Evolutionary conservation across 2,329 filamentous ascomycete genomes (phyloP).

Genomic region (Neofusicoccum ribis): DNA sequence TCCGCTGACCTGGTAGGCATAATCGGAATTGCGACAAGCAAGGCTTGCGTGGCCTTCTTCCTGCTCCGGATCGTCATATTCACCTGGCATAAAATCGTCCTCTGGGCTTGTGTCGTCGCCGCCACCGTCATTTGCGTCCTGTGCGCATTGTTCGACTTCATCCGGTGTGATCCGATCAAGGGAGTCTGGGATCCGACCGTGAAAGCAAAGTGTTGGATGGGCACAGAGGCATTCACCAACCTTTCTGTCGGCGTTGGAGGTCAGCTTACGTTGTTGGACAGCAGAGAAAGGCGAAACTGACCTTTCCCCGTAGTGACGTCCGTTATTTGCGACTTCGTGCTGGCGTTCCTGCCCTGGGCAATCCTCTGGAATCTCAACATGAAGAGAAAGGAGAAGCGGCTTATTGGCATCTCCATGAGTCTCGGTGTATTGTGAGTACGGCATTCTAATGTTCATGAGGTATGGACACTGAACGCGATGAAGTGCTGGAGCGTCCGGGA

Average conservation of each 20-base stretch:
- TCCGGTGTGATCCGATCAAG: constrained; percentile 30
- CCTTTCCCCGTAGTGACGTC: constrained; percentile 30
- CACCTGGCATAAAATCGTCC: constrained; percentile 30
- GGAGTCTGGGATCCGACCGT: constrained; percentile 32
- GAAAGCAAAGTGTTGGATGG: constrained; percentile 28
- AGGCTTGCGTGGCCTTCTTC: constrained; percentile 34
- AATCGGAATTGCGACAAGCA: constrained; percentile 34
- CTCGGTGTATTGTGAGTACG: constrained; percentile 31
- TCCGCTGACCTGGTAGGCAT: constrained; percentile 15
- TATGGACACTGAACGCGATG: background rate
- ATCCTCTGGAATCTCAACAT: constrained; percentile 36
- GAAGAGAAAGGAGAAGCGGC: constrained; percentile 37
- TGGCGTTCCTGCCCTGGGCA: constrained; percentile 37
- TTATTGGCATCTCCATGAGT: constrained; percentile 32
- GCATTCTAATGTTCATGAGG: too few relatives aligned
- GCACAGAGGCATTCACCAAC: constrained; percentile 25
- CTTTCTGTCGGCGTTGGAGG: constrained; percentile 9
- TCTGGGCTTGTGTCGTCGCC: constrained; percentile 34
- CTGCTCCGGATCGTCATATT: constrained; percentile 32
- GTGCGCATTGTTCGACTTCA: constrained; percentile 30
- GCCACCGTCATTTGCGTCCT: constrained; percentile 30
- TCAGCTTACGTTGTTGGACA: background rate
- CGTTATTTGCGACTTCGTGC: constrained; percentile 36
- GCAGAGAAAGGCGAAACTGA: background rate
- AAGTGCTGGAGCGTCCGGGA: constrained; percentile 33